Evolutionary conservation across 805 yeast genomes (phyloP), one percentile per base, ranked within the genome.

Genomic region (Lipomyces spencermartinsiae): DNA sequence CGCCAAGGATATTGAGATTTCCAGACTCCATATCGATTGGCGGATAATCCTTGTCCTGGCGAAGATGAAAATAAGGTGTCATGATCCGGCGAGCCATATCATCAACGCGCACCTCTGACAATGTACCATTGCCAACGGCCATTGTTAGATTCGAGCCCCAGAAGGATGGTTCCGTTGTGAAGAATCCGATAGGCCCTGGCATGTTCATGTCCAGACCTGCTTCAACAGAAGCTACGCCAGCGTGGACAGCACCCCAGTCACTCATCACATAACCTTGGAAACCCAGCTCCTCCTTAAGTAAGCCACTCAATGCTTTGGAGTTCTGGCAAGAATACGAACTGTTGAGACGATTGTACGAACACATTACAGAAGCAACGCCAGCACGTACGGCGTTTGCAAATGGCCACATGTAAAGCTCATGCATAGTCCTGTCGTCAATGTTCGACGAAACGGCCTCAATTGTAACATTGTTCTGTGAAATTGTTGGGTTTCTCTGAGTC

Each of bases 211-310:
- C 91, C 46, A 86, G 76, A 1, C 91, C 91, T 1, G 89, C 82
- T 31, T 85, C 76, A 0, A 85, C 87, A 0, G 88, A 82, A 61
- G 82, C 80, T 4, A 86, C 86, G 5, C 90, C 90, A 8, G 84
- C 74, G 71, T 84, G 87, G 67, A 84, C 87, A 4, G 88, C 90
- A n/a, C 85, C 86, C 89, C 90, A 86, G 74, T 87, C 90, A 34
- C 88, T 82, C 65, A 86, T 83, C n/a, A 87, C 87, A 75, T 86
- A 87, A 0, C 90, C 91, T 77, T 87, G 89, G 73, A 87, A 87
- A 0, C 89, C 90, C 62, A 86, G 76, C 75, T 87, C 89, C 59
- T 83, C 87, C 76, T 87, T 87, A 70, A 87, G 77, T 33, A 87
- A 77, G 64, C 83, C 80, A 75, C 87, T 87, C 70, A 87, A 71